Conservation (phyloP, 2,329 filamentous ascomycete genomes). For the Fusarium continuum region DNA sequence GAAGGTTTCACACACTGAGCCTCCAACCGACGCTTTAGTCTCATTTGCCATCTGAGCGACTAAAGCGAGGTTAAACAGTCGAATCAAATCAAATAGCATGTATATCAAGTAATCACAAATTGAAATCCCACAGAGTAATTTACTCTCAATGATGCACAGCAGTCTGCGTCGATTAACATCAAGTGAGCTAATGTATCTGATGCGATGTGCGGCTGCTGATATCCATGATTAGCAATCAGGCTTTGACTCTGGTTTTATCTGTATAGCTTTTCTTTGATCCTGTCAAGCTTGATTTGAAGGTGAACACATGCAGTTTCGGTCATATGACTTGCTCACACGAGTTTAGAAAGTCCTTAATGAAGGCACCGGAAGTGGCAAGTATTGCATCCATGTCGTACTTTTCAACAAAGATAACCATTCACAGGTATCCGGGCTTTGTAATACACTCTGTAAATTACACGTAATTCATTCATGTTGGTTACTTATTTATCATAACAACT, state of each 20-base stretch:
- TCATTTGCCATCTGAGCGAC: no score
- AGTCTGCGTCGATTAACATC: constrained; percentile 39
- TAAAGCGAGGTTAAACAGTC: no score
- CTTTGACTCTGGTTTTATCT: constrained; percentile 29
- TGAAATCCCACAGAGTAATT: constrained; percentile 38
- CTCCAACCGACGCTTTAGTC: no score
- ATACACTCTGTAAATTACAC: no score
- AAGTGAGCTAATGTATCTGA: constrained; percentile 11
- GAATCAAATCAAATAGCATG: no score
- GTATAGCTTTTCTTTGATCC: constrained; percentile 35
- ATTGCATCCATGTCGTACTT: neutral
- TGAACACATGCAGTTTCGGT: neutral
- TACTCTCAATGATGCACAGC: constrained; percentile 39
- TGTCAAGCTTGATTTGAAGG: constrained; percentile 26
- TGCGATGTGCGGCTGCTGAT: neutral
- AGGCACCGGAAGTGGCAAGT: constrained; percentile 35
- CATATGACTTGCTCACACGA: neutral
- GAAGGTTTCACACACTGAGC: no score
- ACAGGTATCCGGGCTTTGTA: constrained; percentile 42
- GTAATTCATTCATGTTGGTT: no score
- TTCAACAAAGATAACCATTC: neutral
- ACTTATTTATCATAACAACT: no score
- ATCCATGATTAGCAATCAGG: constrained; percentile 29
- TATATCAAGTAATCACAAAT: no score
- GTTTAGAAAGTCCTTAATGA: constrained; percentile 36